Evolutionary conservation across 805 yeast genomes (phyloP), one percentile per base, ranked within the genome.

Genomic region (Osmozyma mogii): DNA sequence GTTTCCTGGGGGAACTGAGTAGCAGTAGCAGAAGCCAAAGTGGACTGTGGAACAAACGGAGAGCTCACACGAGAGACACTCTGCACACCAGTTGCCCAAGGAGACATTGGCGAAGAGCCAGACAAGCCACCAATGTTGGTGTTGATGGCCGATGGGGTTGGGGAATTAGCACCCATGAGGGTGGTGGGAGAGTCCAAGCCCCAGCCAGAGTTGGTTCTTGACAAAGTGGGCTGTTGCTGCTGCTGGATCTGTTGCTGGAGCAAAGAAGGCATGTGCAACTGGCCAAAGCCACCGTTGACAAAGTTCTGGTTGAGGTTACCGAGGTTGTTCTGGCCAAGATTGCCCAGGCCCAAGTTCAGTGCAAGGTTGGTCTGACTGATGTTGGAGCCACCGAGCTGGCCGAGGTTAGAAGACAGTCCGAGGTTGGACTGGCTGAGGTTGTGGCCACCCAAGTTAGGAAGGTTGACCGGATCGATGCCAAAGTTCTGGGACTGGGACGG

Each of bases 171-270:
- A 6, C 44, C 41, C 15, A 45, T 42, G 18, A 51, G 30, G 2
- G 44, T 33, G 19, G 37, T 28, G 20, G 6, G 26, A 9, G 44
- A 38, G 34, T 61, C 65, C 25, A 62, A 38, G 1, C 56, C 65
- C 69, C 69, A 63, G 9, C 61, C 61, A 32, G 59, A 52, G 35
- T 51, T 59, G 17, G 50, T 49, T 21, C 65, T 39, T 1, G 59
- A 47, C 31, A 60, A 47, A 24, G 39, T 37, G 15, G 52, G 51
- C 32, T 46, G 53, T 16, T 43, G 47, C 9, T 50, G 49, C 29
- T 32, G 43, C 20, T 26, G 34, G 18, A 52, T 49, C 35, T 53
- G 61, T 16, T 46, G 56, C 25, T 56, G 62, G 24, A 58, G 49
- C 32, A 59, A 41, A 8, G 65, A 52, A 2, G 66, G 65, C 52